phyloP scores from a whole-genome alignment of 495 filamentous ascomycete species.

The Neurospora sp. region DNA sequence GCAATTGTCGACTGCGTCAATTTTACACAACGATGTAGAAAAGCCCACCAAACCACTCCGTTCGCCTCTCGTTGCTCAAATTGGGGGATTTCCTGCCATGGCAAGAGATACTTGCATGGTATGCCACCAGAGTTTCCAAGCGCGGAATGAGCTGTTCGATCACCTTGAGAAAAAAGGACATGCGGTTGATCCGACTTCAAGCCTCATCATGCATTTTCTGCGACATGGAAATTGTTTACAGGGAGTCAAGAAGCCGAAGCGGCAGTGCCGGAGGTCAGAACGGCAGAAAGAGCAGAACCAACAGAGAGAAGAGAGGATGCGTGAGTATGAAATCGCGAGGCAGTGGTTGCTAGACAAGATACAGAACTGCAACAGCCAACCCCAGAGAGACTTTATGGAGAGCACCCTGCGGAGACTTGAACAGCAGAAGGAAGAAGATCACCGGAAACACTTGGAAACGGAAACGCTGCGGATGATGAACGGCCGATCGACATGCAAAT shows the following conservation, averaged over 20 bases:
- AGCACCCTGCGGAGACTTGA: not conserved
- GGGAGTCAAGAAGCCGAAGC: not conserved
- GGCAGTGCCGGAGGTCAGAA: not conserved
- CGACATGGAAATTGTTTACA: too few relatives aligned
- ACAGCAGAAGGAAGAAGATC: not conserved
- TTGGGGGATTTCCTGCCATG: not conserved
- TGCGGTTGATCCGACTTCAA: not conserved
- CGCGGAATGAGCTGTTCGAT: not conserved
- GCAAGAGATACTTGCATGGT: not conserved
- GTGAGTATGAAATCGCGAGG: not conserved
- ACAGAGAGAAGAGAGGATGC: not conserved
- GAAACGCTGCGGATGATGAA: not conserved
- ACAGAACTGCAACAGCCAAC: not conserved
- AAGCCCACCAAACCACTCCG: not conserved
- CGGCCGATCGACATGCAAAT: not conserved
- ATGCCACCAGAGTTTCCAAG: not conserved
- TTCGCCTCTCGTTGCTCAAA: not conserved
- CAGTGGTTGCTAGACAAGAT: not conserved
- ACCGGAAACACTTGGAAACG: not conserved
- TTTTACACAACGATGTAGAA: rapidly evolving
- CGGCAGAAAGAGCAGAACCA: not conserved
- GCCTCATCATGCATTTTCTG: too few relatives aligned
- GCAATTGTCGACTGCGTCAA: not conserved
- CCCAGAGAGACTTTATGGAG: not conserved
- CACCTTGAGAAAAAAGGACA: not conserved